Percentiles rank a stretch among this genome's conserved stretches.
Conservation (phyloP, 371 early-diverging fungal genomes). For the Mortierella sp. region DNA sequence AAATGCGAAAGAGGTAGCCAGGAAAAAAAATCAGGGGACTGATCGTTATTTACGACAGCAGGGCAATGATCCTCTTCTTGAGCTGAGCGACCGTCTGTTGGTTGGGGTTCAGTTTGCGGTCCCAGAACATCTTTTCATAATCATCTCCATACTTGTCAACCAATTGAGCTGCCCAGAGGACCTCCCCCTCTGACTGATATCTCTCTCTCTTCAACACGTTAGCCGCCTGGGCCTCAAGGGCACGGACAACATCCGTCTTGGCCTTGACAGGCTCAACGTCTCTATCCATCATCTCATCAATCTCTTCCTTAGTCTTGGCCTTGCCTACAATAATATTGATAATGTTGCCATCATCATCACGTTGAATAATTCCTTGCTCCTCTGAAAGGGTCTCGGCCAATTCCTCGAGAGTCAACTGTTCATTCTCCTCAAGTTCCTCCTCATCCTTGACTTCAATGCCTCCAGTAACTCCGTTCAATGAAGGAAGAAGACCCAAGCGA, state of each 20-base stretch:
- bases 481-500: slow-evolving; percentile 80
- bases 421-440: slow-evolving; percentile 31
- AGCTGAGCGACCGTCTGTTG: slow-evolving; percentile 87
- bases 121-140: slow-evolving; percentile 91
- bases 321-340: slow-evolving; percentile 78
- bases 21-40: background rate
- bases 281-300: slow-evolving; percentile 63
- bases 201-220: slow-evolving; percentile 63
- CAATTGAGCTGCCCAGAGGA: slow-evolving; percentile 71
- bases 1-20: background rate
- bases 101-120: slow-evolving; percentile 83
- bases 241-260: slow-evolving; percentile 75
- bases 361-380: slow-evolving; percentile 84
- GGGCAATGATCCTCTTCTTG: slow-evolving; percentile 66
- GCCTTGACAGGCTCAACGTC: slow-evolving; percentile 65
- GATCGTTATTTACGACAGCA: slow-evolving; percentile 42
- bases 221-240: slow-evolving; percentile 71
- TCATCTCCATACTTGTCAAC: slow-evolving; percentile 85
- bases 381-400: slow-evolving; percentile 64
- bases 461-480: slow-evolving; percentile 84
- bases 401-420: slow-evolving; percentile 31
- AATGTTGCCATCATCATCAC: slow-evolving; percentile 88
- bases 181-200: slow-evolving; percentile 77
- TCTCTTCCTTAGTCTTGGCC: slow-evolving; percentile 66
- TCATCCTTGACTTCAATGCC: slow-evolving; percentile 62